These are phyloP conservation scores for Penicillium sp. DNA, from an alignment of 2,329 filamentous ascomycete genomes.

Conservation along the genomic window DNA sequence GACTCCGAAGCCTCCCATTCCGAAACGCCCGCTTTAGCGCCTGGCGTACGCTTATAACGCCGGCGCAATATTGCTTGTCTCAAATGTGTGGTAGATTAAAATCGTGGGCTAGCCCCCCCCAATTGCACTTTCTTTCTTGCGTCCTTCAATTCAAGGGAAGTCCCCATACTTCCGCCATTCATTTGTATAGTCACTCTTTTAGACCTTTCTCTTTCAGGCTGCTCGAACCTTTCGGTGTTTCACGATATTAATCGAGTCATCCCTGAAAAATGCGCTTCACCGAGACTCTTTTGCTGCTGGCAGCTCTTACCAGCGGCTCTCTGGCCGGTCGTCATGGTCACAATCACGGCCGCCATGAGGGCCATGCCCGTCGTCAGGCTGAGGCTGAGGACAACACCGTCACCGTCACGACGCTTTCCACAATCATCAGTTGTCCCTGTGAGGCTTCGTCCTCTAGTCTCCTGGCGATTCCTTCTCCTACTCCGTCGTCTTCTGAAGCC, in stretches of 20 bases:
- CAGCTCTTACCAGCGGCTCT: conserved; percentile 28
- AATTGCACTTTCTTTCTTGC: not conserved
- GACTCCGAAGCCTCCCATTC: not conserved
- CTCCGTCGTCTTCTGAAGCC: not conserved
- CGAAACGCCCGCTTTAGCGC: not conserved
- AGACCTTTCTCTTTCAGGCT: not conserved
- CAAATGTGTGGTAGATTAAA: not conserved
- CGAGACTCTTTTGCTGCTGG: conserved; percentile 24
- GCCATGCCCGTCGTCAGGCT: conserved; percentile 16
- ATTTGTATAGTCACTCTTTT: not conserved
- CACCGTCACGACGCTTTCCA: conserved; percentile 10
- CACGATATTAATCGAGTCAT: not conserved
- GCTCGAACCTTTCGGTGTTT: not conserved
- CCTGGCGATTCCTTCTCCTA: not conserved
- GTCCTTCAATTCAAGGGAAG: not conserved
- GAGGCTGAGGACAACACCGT: not conserved
- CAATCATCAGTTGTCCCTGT: conserved; percentile 12
- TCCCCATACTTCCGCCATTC: not conserved
- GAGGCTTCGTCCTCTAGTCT: conserved; percentile 3
- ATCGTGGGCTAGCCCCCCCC: not conserved
- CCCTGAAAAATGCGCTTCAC: not conserved
- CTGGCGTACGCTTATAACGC: not conserved
- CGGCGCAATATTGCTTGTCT: not conserved
- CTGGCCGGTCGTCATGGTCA: conserved; percentile 16
- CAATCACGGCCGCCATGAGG: conserved; percentile 13